phyloP scores from a whole-genome alignment of 2,329 filamentous ascomycete species.

The Exophiala phaeomuriformis region DNA sequence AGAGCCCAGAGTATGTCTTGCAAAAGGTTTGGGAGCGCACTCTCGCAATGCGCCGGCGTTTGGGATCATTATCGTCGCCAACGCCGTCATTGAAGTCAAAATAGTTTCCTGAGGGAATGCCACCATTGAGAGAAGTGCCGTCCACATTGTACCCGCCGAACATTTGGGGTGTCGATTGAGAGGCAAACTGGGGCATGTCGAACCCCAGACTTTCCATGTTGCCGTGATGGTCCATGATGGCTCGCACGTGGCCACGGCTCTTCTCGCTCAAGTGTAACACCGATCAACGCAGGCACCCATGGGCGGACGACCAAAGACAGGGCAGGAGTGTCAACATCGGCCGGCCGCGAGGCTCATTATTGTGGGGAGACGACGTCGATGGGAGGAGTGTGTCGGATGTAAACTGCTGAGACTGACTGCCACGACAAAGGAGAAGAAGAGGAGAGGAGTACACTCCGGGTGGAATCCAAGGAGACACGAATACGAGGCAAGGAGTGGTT shows the following conservation, averaged over 20 bases:
- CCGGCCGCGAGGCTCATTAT: conserved; percentile 14
- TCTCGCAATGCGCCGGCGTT: conserved; percentile 79
- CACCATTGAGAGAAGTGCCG: conserved; percentile 51
- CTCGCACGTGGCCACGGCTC: neutral
- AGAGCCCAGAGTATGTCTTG: conserved; percentile 10
- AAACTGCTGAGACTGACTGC: neutral
- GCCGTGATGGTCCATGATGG: conserved; percentile 21
- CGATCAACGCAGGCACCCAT: conserved; percentile 2
- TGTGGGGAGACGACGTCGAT: neutral
- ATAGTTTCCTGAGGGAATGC: conserved; percentile 35
- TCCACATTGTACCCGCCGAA: conserved; percentile 59
- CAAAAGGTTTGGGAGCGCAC: conserved; percentile 46
- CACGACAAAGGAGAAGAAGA: neutral
- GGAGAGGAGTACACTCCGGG: neutral
- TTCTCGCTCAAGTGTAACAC: neutral
- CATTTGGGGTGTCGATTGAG: conserved; percentile 58
- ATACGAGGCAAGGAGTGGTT: too few species aligned
- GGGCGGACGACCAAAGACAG: neutral
- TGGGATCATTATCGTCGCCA: conserved; percentile 66
- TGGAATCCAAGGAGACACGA: too few species aligned
- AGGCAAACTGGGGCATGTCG: conserved; percentile 50
- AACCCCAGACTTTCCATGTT: conserved; percentile 35
- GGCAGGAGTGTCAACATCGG: conserved; percentile 4
- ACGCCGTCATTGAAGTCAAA: conserved; percentile 43
- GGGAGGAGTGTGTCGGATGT: neutral